phyloP scores from a whole-genome alignment of 306 rosid genomes.

The Trichosanthes truncata region DNA sequence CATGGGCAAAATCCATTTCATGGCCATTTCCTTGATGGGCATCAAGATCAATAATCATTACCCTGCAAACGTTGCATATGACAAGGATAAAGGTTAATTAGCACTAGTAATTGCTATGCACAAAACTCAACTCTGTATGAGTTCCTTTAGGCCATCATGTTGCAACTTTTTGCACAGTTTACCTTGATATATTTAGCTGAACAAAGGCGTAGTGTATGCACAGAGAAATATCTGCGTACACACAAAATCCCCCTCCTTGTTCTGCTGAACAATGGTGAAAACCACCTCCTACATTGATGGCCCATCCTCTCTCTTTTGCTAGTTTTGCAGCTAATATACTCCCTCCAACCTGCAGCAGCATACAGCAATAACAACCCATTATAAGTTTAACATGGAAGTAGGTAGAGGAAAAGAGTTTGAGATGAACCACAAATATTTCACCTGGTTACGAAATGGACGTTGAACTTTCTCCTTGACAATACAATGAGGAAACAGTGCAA shows the following conservation, averaged over 20 bases:
- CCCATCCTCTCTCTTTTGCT: conserved; percentile 92
- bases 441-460: conserved; percentile 78
- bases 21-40: conserved; percentile 99
- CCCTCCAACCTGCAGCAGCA: conserved; percentile 68
- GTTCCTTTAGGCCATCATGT: background rate
- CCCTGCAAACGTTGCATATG: conserved; percentile 33
- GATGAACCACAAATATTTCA: conserved; percentile 9
- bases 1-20: conserved; percentile 64
- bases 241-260: conserved; percentile 88
- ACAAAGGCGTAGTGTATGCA: conserved; percentile 75
- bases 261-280: conserved; percentile 87
- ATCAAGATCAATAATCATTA: conserved; percentile 93
- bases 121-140: conserved; percentile 13
- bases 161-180: conserved; percentile 1
- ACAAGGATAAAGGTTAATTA: conserved; percentile 5
- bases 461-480: conserved; percentile 68
- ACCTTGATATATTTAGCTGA: conserved; percentile 72
- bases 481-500: conserved; percentile 66
- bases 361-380: conserved; percentile 7
- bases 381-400: background rate
- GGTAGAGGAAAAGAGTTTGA: background rate
- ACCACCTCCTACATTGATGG: conserved; percentile 93
- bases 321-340: conserved; percentile 81
- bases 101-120: background rate
- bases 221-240: conserved; percentile 78